Evolutionary conservation across 768 basidiomycete species (phyloP).

Genomic region (Lepiota venenata): DNA sequence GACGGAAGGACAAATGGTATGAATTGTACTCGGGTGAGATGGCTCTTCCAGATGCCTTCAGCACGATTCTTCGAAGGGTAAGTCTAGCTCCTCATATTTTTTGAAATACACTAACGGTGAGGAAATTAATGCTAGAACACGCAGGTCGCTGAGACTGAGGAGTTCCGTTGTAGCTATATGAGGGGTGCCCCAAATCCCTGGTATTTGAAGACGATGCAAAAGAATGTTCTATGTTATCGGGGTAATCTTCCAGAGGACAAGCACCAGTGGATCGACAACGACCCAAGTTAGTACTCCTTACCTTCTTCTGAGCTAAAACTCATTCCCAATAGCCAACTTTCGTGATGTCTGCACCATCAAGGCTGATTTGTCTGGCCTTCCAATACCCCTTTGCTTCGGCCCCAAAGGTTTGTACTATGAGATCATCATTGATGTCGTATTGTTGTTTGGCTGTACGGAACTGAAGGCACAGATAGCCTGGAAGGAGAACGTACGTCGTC

Average conservation of each 20-base stretch:
- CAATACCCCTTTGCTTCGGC: constrained; percentile 16
- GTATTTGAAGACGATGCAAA: background rate
- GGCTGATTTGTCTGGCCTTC: constrained; percentile 22
- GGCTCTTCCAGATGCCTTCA: constrained; percentile 37
- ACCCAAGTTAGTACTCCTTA: constrained; percentile 5
- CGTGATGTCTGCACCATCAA: constrained; percentile 25
- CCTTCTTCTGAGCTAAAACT: too few species aligned
- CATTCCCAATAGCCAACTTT: constrained; percentile 21
- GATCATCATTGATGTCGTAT: constrained; percentile 37
- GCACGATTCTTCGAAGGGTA: constrained; percentile 41
- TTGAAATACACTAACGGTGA: background rate
- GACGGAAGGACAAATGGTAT: constrained; percentile 27
- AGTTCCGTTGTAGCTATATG: constrained; percentile 23
- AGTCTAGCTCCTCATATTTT: background rate
- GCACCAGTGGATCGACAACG: constrained; percentile 5
- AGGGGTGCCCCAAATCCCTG: background rate
- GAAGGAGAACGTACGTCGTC: constrained; percentile 38
- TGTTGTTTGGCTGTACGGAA: constrained; percentile 54
- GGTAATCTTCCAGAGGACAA: constrained; percentile 1
- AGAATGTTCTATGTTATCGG: constrained; percentile 3
- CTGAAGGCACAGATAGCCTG: constrained; percentile 50
- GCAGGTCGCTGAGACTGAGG: constrained; percentile 40
- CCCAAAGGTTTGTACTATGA: constrained; percentile 23
- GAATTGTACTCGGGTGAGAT: constrained; percentile 34
- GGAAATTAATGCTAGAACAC: constrained; percentile 29